Base-by-base conservation (phyloP, 345 rosid genomes). In the Linum trigynum region DNA sequence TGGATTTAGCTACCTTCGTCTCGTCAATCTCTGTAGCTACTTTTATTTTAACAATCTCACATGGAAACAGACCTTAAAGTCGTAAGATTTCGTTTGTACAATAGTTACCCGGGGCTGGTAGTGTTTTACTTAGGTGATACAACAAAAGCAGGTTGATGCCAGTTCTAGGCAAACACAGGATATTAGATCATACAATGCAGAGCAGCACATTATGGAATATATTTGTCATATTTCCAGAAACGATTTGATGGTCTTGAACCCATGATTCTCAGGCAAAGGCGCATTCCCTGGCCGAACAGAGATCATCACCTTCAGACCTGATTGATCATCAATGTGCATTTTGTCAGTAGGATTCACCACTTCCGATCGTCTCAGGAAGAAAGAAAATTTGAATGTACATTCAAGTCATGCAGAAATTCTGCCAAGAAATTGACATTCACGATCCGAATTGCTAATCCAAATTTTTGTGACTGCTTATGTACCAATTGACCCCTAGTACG, bases 231-330 rank as follows among this genome's bases (percentile, higher is more conserved):
- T 78, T 63, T 84, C 87, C 8, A 68, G 71, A 71, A 84, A 84
- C 1, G 96, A 83, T 63, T 69, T 78, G 65, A 86, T 68, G 7
- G 86, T 86, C 76, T 77, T 75, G 87, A 89, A 89, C 61, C 82
- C 89, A 2, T 85, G 89, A 72, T 81, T 85, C 71, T 78, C 86
- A 0, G 84, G 90, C 64, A 85, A 71, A 15, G 87, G 72, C 62
- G 76, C 82, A 41, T 86, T 89, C 67, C 90, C 96, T 23, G 92
- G 89, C 56, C 92, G 84, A 69, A 86, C 67, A 3, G 90, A 85
- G 73, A 86, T 75, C 60, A 75, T 63, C 67, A 74, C 89, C 75
- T 85, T 81, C 75, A 85, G 65, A 66, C 92, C 96, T 85, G 38
- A 42, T 48, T 10, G 14, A 12, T 9, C 51, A 48, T 2, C 53